Percentiles rank a stretch among this genome's conserved stretches.
Conservation (phyloP, 495 filamentous ascomycete species). For the Tuber borchii region DNA sequence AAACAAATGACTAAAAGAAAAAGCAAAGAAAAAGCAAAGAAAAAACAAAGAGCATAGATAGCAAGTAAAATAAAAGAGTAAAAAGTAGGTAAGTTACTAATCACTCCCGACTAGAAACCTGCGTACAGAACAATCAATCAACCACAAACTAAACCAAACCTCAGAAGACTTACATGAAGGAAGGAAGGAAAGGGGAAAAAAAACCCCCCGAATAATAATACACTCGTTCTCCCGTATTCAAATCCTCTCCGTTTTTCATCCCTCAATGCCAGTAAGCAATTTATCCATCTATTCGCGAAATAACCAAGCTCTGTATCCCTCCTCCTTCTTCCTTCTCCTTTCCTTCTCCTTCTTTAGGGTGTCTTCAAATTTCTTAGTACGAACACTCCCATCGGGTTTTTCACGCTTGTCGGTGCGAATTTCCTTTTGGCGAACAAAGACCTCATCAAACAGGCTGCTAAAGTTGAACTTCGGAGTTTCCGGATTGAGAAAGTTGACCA, state of each 20-base stretch:
- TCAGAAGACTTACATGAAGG: not conserved
- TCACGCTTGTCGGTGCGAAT: not conserved
- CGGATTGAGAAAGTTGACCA: not conserved
- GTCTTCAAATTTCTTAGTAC: not conserved
- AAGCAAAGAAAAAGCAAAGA: not conserved
- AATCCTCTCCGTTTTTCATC: not conserved
- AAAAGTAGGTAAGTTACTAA: not conserved
- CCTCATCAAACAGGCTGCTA: not conserved
- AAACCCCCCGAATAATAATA: not conserved
- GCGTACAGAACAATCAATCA: not conserved
- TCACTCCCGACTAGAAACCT: not conserved
- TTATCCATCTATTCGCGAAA: not conserved
- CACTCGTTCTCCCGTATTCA: not conserved
- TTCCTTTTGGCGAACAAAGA: not conserved
- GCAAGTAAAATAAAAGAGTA: not conserved
- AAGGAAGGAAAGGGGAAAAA: not conserved
- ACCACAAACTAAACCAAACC: not conserved
- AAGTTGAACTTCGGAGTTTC: not conserved
- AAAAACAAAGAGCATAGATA: slow-evolving; percentile 1
- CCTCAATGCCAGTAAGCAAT: not conserved
- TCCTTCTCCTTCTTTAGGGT: slow-evolving; percentile 1
- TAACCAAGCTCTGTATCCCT: not conserved
- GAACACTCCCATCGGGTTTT: not conserved
- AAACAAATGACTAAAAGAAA: not conserved
- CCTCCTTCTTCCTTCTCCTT: not conserved